These are phyloP conservation scores for Cryptococcus deneoformans DNA, from an alignment of 1,284 basidiomycete genomes.

Conservation along the genomic window DNA sequence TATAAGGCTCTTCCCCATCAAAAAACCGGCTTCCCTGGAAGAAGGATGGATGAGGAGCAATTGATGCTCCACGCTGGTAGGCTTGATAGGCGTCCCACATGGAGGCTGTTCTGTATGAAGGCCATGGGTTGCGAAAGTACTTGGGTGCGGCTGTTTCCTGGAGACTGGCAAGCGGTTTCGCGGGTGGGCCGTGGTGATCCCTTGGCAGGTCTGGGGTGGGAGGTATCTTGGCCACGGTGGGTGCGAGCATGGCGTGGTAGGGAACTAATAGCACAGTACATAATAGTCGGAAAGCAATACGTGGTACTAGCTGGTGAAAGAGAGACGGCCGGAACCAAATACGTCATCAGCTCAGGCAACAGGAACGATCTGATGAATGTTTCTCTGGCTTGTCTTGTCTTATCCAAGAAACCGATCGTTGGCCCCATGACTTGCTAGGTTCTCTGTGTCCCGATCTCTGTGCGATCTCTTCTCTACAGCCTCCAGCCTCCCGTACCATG, in stretches of 20 bases:
- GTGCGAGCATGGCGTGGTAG: background rate
- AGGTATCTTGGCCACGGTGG: slow-evolving; percentile 4
- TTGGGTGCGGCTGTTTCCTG: slow-evolving; percentile 14
- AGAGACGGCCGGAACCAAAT: background rate
- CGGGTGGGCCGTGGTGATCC: slow-evolving; percentile 22
- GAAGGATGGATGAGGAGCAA: slow-evolving; percentile 26
- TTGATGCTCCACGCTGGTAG: slow-evolving; percentile 42
- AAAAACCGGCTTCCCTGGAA: slow-evolving; percentile 6
- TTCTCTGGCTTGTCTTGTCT: background rate
- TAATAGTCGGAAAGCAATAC: background rate
- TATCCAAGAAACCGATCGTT: no score
- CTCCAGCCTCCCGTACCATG: background rate
- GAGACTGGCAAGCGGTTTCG: background rate
- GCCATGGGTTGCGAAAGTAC: slow-evolving; percentile 49
- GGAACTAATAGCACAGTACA: no score
- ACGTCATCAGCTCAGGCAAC: background rate
- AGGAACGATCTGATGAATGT: background rate
- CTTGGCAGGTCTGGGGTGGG: background rate
- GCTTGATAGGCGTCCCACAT: slow-evolving; percentile 38
- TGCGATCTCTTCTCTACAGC: no score
- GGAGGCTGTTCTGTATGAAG: slow-evolving; percentile 39
- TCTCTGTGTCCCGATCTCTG: no score
- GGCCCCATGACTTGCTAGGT: no score
- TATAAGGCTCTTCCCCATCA: slow-evolving; percentile 5
- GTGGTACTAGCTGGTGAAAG: background rate